Evolutionary conservation across 2,329 filamentous ascomycete genomes (phyloP), one percentile per base, ranked within the genome.

Genomic region (Microdochium bolleyi): DNA sequence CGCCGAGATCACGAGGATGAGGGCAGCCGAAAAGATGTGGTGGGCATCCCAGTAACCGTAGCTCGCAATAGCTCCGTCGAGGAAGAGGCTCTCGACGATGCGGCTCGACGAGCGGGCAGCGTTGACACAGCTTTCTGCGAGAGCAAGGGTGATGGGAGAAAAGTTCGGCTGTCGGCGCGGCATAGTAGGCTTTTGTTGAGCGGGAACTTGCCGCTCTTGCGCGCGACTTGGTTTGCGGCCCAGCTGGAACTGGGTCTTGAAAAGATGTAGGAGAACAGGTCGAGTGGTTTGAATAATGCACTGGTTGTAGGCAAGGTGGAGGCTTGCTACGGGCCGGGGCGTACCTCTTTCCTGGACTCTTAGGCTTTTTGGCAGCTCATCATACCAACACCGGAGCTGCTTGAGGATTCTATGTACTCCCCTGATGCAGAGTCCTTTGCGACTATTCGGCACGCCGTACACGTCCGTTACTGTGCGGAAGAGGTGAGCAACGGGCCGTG

Each of bases 201-300:
- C 14, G 11, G 7, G 3, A 19, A 19, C 16, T 22, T 22, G 14
- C 7, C 5, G 41, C 21, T 38, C 13, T 19, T 16, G 34, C 14
- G 9, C n/a, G 19, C 37, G 37, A n/a, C 37, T n/a, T 13, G 37
- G 19, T 7, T 41, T 58, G 56, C 10, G n/a, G n/a, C n/a, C 56
- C 11, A 50, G 53, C 11, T 52, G 52, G 2, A 27, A 50, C 22
- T 67, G 63, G 0, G 62, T 54, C 3, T 66, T 67, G 27, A 69
- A 67, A 0, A 69, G 60, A 1, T 68, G 60, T 0, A 69, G 51
- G 0, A 69, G 51, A 0, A 69, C 60, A 0, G 66, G 66, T 0
- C 66, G 61, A 0, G 66, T 67, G 0, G 66, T 67, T 49, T 66
- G 66, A 34, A 68, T 67, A 16, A 69, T 67, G 52, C 64, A 67